Conservation (phyloP, 371 early-diverging fungal species). For the Mucor piriformis region DNA sequence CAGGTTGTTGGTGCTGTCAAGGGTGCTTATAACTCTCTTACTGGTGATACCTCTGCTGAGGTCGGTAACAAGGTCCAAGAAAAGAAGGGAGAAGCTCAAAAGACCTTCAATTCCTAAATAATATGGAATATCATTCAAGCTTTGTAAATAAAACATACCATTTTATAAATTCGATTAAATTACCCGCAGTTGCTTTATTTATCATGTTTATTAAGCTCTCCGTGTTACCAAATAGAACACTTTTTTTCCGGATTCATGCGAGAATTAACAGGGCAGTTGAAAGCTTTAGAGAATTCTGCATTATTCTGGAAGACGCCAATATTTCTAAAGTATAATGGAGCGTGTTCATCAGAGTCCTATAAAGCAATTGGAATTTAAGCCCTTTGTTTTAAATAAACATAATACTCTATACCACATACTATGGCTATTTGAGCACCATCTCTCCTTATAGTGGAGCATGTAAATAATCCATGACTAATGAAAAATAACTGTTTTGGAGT, state of each 20-base stretch:
- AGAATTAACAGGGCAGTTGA: constrained; percentile 52
- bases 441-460: not conserved
- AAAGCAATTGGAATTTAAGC: too few species aligned
- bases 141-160: not conserved
- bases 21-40: constrained; percentile 20
- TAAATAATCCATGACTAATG: not conserved
- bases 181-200: too few species aligned
- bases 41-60: constrained; percentile 23
- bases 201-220: too few species aligned
- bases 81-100: constrained; percentile 28
- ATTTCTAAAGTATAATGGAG: constrained; percentile 52
- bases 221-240: constrained; percentile 55
- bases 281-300: constrained; percentile 58
- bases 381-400: too few species aligned
- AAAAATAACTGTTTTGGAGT: not conserved
- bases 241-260: constrained; percentile 53
- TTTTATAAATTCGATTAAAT: not conserved
- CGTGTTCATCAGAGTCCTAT: too few species aligned
- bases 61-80: constrained; percentile 12
- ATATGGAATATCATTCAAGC: not conserved
- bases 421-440: not conserved
- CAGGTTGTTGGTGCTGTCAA: constrained; percentile 21
- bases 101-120: constrained; percentile 19
- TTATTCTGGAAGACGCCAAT: constrained; percentile 62
- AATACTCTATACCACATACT: too few species aligned